phyloP scores from a whole-genome alignment of 345 rosid species.

The Populus pruinosa region DNA sequence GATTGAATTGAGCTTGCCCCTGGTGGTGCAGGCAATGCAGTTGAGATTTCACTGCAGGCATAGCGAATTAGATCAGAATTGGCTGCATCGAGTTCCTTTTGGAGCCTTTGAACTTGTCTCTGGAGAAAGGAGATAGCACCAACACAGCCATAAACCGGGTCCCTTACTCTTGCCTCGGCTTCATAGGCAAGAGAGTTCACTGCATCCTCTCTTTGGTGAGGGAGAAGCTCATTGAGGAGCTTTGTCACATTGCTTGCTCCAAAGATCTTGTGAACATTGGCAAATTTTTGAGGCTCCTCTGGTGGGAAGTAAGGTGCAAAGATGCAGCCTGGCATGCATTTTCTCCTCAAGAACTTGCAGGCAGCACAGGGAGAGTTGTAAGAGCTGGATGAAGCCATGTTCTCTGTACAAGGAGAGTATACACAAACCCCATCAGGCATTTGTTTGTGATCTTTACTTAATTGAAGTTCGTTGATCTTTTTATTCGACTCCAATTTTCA shows the following conservation, averaged over 20 bases:
- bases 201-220: conserved; percentile 93
- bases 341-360: conserved; percentile 88
- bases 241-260: conserved; percentile 94
- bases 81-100: conserved; percentile 84
- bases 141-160: conserved; percentile 88
- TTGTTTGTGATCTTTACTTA: conserved; percentile 18
- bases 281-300: conserved; percentile 93
- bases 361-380: conserved; percentile 98
- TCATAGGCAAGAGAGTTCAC: conserved; percentile 91
- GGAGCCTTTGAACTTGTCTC: conserved; percentile 83
- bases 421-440: conserved; percentile 8
- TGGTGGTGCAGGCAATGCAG: conserved; percentile 18
- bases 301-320: conserved; percentile 97
- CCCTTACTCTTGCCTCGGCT: conserved; percentile 91
- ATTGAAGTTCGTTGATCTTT: neutral
- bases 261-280: conserved; percentile 91
- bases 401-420: conserved; percentile 4
- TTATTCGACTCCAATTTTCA: neutral
- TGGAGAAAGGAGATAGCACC: conserved; percentile 90
- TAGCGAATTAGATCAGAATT: conserved; percentile 76
- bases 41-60: conserved; percentile 21
- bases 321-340: conserved; percentile 88
- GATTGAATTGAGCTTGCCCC: conserved; percentile 10
- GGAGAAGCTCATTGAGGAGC: conserved; percentile 82
- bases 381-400: conserved; percentile 66